Evolutionary conservation across 2,329 filamentous ascomycete genomes (phyloP).

Genomic region (Raffaelea arxii): DNA sequence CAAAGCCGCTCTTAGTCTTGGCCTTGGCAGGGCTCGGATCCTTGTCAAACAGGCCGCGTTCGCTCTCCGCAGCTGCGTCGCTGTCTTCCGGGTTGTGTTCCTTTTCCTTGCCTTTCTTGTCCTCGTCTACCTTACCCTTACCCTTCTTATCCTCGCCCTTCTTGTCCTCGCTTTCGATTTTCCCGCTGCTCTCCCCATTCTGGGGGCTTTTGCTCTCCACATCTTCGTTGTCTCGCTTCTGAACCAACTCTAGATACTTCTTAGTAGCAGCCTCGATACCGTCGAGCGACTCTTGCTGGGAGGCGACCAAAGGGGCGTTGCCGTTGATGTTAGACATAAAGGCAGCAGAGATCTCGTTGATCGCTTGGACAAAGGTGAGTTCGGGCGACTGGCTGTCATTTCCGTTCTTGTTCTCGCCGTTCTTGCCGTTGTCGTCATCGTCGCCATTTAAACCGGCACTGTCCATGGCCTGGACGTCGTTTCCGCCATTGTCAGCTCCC

Average conservation of each 20-base stretch:
- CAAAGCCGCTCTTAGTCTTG: conserved; percentile 13
- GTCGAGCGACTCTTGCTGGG: conserved; percentile 38
- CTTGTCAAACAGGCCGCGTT: conserved; percentile 15
- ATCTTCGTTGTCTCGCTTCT: neutral
- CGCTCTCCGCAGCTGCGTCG: neutral
- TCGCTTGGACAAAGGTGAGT: conserved; percentile 23
- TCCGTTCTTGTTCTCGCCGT: conserved; percentile 15
- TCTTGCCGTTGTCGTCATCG: conserved; percentile 15
- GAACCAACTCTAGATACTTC: conserved; percentile 34
- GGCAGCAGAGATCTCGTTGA: conserved; percentile 28
- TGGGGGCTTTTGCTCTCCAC: neutral
- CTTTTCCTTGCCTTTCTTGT: neutral
- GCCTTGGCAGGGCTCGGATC: neutral
- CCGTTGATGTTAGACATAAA: conserved; percentile 32
- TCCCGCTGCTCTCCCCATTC: neutral
- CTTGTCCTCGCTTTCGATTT: conserved; percentile 1
- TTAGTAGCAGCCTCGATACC: conserved; percentile 40
- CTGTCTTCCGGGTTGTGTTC: neutral
- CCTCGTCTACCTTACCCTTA: neutral
- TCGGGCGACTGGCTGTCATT: conserved; percentile 17
- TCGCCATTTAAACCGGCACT: too few relatives aligned
- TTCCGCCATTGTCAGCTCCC: neutral
- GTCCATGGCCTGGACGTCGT: too few relatives aligned
- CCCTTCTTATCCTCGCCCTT: neutral
- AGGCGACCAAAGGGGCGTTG: conserved; percentile 14